Evolutionary conservation across 805 yeast genomes (phyloP).

Genomic region (Yarrowia sp.): DNA sequence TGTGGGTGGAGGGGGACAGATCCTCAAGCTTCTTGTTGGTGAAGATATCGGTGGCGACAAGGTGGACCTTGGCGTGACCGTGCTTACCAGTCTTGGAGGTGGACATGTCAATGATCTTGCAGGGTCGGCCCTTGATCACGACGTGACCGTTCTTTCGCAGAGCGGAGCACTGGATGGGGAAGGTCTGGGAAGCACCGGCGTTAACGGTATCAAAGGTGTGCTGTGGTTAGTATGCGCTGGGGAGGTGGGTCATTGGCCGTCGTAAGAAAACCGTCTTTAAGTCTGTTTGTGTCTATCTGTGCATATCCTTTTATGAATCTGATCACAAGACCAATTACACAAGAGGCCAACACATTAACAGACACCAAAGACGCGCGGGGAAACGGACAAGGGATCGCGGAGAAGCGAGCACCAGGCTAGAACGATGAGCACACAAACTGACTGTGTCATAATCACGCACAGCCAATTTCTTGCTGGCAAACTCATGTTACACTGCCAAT

Average conservation of each 20-base stretch:
- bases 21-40: slow-evolving; percentile 99
- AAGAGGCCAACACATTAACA: not conserved
- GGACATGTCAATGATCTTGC: slow-evolving; percentile 99
- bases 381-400: not conserved
- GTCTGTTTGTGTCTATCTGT: too few species aligned
- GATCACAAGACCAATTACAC: slow-evolving; percentile 1
- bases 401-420: too few species aligned
- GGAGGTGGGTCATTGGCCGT: too few species aligned
- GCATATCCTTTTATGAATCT: too few species aligned
- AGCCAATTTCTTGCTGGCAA: too few species aligned
- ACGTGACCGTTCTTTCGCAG: slow-evolving; percentile 99
- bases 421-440: too few species aligned
- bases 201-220: slow-evolving; percentile 96
- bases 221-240: slow-evolving; percentile 39
- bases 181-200: slow-evolving; percentile 98
- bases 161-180: slow-evolving; percentile 99
- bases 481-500: not conserved
- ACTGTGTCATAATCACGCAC: too few species aligned
- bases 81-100: slow-evolving; percentile 99
- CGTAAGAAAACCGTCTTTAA: not conserved
- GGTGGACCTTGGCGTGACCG: slow-evolving; percentile 99
- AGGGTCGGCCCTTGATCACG: slow-evolving; percentile 97
- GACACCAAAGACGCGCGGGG: not conserved
- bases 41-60: slow-evolving; percentile 98
- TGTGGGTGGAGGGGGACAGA: slow-evolving; percentile 99